Base-by-base conservation (phyloP, 2,329 filamentous ascomycete genomes). In the Cladophialophora bantiana region DNA sequence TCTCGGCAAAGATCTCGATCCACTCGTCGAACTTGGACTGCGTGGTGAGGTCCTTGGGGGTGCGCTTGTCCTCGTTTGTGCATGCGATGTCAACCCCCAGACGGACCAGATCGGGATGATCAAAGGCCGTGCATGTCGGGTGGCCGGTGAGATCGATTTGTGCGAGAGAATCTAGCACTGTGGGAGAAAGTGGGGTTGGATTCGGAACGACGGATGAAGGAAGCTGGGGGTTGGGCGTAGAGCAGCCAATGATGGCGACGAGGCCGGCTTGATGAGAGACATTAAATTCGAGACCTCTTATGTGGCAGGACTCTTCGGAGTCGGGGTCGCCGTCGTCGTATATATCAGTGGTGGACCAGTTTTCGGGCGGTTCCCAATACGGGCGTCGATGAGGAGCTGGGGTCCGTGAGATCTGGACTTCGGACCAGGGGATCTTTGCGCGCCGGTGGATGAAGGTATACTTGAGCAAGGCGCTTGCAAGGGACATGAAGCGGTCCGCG, bases 261-360 rank as follows among this genome's bases (percentile, higher is more conserved):
- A 90, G 77, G 0, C 85, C 86, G 18, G 86, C 86, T 75, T 90
- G 88, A 69, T 90, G 88, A 36, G 84, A 87, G 62, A 89, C 82
- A 69, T 90, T 90, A 79, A 90, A 90, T 69, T 89, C 86, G 42
- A 88, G 77, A 9, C 71, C 68, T n/a, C 62, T 36, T 32, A 65
- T 58, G 2, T 48, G 52, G 18, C 34, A 55, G 3, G 13, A 35
- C 15, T 65, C 61, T 34, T 62, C 35, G n/a, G 34, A 18, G 18
- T 48, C 38, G 56, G 40, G 52, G 20, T 63, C 50, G n/a, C 32
- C 35, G 18, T 66, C 64, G n/a, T 62, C 64, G 35, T 58, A 55
- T 6, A 59, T 59, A 32, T 59, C 57, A 12, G 57, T 59, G 26
- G 59, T 40, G 31, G 50, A 61, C 59, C 70, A 60, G 31, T 65